Evolutionary conservation across 108 stramenopile species (phyloP), one percentile per base, ranked within the genome.

Genomic region (Skeletonema grethae): DNA sequence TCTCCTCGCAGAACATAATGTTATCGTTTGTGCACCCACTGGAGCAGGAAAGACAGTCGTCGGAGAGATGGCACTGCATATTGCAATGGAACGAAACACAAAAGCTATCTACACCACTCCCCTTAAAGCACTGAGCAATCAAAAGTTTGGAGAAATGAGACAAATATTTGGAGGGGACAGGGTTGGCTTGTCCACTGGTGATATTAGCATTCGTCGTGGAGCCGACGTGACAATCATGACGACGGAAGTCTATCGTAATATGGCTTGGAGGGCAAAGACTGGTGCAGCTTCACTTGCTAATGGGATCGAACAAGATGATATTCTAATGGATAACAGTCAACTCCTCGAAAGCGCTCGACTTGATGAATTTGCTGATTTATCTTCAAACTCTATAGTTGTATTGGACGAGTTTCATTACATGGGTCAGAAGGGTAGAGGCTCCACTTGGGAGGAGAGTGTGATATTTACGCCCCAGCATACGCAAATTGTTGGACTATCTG

Each of bases 391-490:
- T 12, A 90, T 93, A 20, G 95, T 96, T 11, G 95, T 97, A 22
- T 83, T 98, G 70, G 97, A 98, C 67, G 97, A 98, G 75, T 97
- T 98, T 70, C 97, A 98, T 83, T 98, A 96, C 86, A 97, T 98
- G 93, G 96, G 96, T 65, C 88, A 93, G 59, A 87, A 85, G 50
- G 92, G 95, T 45, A 72, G 97, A 29, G 97, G 97, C 8, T 92
- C 94, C 20, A 93, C 97, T 32, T 98, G 97, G 97, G 97, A 98
- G 67, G 97, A 98, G 69, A 85, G 84, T 53, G 85, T 98, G 36
- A 96, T 98, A 65, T 85, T 84, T 34, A 92, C 88, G 34, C 96
- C 97, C 8, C 20, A 69, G 5, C 83, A 89, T 65, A 87, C 94
- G 7, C 90, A 95, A 61, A 88, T 98, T 63, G 90, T 98, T 30